Evolutionary conservation across 2,329 filamentous ascomycete genomes (phyloP).

Genomic region (Microdochium trichocladiopsis): DNA sequence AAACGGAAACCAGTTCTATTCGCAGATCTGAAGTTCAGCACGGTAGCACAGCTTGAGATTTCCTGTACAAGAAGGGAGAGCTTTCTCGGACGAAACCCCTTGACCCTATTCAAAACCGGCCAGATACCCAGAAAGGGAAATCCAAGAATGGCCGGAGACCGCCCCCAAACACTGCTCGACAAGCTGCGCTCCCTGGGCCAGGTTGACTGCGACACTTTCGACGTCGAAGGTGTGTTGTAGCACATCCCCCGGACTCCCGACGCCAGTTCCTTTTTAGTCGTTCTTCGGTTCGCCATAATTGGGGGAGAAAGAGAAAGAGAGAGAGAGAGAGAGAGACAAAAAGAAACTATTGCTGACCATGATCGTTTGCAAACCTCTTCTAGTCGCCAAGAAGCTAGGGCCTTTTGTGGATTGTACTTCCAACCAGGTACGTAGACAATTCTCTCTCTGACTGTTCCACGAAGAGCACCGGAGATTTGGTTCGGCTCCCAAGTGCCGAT

Average conservation of each 20-base stretch:
- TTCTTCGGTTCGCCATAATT: too few species aligned
- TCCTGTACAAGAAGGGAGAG: too few species aligned
- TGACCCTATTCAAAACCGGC: too few species aligned
- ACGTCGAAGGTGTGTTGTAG: conserved; percentile 33
- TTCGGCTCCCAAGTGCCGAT: too few species aligned
- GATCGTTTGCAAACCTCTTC: not conserved
- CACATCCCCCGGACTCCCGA: not conserved
- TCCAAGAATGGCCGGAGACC: not conserved
- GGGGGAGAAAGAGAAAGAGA: too few species aligned
- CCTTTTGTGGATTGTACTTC: conserved; percentile 47
- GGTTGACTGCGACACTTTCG: conserved; percentile 45
- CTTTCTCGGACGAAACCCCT: too few species aligned
- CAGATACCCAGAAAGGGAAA: not conserved
- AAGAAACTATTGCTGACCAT: not conserved
- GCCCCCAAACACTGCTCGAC: conserved; percentile 26
- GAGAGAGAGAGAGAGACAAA: too few species aligned
- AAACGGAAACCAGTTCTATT: too few species aligned
- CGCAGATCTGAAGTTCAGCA: too few species aligned
- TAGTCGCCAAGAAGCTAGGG: conserved; percentile 37
- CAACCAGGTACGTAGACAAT: conserved; percentile 36
- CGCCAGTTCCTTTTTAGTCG: too few species aligned
- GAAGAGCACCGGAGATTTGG: too few species aligned
- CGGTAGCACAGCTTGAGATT: too few species aligned
- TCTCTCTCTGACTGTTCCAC: not conserved
- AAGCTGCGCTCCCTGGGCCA: conserved; percentile 32